These are phyloP conservation scores for Hammondia hammondi DNA, from an alignment of 169 alveolate genomes.

Conservation along the genomic window DNA sequence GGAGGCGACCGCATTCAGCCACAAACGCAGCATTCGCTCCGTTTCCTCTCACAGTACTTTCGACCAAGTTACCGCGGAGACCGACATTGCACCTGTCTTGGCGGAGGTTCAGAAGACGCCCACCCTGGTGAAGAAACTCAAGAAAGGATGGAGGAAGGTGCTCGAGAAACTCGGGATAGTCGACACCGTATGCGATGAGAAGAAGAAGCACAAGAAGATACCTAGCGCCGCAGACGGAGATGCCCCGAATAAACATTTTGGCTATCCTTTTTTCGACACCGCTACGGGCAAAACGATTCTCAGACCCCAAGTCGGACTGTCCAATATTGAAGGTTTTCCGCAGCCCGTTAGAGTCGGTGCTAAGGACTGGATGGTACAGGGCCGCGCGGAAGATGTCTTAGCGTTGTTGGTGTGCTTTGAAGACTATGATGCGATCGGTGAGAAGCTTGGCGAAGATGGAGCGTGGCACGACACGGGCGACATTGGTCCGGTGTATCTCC, in stretches of 20 bases:
- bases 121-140: background rate
- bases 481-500: slow-evolving; percentile 13
- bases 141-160: background rate
- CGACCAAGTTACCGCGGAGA: background rate
- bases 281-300: background rate
- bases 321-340: background rate
- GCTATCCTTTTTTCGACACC: slow-evolving; percentile 8
- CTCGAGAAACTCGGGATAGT: background rate
- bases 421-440: background rate
- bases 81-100: background rate
- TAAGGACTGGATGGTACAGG: background rate
- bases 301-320: background rate
- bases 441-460: background rate
- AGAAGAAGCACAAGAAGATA: background rate
- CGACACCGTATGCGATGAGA: background rate
- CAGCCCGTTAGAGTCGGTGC: slow-evolving; percentile 26
- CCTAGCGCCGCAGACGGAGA: slow-evolving; percentile 37
- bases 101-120: background rate
- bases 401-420: background rate
- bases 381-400: background rate
- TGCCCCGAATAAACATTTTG: background rate
- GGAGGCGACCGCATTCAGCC: background rate
- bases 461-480: background rate
- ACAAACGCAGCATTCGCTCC: background rate
- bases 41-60: background rate